phyloP scores from a whole-genome alignment of 345 rosid genomes.

The Brassica rapa region DNA sequence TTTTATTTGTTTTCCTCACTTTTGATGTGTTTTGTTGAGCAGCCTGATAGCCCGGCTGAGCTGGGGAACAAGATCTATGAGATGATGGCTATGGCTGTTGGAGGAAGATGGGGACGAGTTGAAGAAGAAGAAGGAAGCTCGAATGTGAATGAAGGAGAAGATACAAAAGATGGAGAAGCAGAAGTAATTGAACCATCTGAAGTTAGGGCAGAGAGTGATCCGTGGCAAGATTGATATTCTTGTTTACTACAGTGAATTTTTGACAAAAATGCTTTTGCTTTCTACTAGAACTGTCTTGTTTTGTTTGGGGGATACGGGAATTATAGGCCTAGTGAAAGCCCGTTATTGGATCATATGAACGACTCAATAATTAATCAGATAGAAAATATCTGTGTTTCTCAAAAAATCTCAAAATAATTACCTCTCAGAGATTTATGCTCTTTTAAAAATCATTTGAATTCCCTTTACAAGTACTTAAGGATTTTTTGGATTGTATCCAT shows the following conservation, averaged over 20 bases:
- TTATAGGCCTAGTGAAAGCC: constrained; percentile 18
- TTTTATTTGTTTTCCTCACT: not conserved
- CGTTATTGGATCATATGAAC: not conserved
- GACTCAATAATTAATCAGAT: not conserved
- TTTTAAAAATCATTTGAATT: too few relatives aligned
- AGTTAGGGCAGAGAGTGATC: constrained; percentile 83
- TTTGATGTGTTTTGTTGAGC: constrained; percentile 25
- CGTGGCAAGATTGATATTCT: constrained; percentile 62
- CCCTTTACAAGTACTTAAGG: too few relatives aligned
- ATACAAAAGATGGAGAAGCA: constrained; percentile 40
- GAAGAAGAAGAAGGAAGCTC: constrained; percentile 46
- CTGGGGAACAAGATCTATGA: constrained; percentile 93
- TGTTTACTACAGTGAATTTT: constrained; percentile 3
- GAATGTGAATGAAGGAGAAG: constrained; percentile 21
- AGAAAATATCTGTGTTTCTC: not conserved
- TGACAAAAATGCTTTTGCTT: constrained; percentile 1
- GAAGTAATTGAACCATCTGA: constrained; percentile 91
- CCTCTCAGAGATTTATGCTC: too few relatives aligned
- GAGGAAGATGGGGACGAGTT: constrained; percentile 95
- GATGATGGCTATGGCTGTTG: constrained; percentile 98
- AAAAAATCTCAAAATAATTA: too few relatives aligned
- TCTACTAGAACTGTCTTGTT: not conserved
- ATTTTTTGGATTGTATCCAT: too few relatives aligned
- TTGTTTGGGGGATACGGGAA: not conserved
- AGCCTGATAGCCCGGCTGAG: constrained; percentile 97